These are phyloP conservation scores for Dothideomycetes sp. DNA, from an alignment of 2,329 filamentous ascomycete genomes.

Conservation along the genomic window DNA sequence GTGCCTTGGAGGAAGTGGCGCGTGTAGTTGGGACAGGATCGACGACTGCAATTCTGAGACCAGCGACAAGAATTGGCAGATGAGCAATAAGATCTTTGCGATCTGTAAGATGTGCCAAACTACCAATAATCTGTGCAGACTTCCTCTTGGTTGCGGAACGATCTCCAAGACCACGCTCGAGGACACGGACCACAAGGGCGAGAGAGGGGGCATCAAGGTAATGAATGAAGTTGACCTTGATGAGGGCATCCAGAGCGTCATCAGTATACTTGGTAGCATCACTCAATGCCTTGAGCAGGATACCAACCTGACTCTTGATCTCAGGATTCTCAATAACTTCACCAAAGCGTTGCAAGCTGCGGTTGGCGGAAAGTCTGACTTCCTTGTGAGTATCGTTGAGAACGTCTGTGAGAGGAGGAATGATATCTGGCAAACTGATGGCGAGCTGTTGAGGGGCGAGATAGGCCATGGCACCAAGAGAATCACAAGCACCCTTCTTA, in stretches of 20 bases:
- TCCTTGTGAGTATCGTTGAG: conserved; percentile 98
- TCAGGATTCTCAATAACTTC: conserved; percentile 98
- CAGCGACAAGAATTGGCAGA: conserved; percentile 82
- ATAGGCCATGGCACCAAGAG: conserved; percentile 96
- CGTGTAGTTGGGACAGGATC: conserved; percentile 94
- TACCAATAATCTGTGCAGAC: conserved; percentile 94
- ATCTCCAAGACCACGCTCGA: conserved; percentile 84
- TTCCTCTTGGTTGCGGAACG: conserved; percentile 93
- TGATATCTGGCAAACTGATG: conserved; percentile 86
- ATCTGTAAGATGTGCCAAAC: conserved; percentile 91
- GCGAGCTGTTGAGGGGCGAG: conserved; percentile 92
- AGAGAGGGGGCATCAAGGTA: conserved; percentile 96
- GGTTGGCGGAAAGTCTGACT: conserved; percentile 81
- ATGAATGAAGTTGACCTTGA: conserved; percentile 97
- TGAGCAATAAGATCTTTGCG: conserved; percentile 87
- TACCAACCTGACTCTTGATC: conserved; percentile 82
- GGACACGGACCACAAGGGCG: conserved; percentile 85
- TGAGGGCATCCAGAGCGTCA: conserved; percentile 81
- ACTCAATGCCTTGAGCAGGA: conserved; percentile 90
- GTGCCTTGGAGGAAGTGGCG: conserved; percentile 87
- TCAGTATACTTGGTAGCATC: conserved; percentile 97
- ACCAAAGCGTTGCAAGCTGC: conserved; percentile 92
- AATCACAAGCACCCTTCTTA: conserved; percentile 95
- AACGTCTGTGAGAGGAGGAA: conserved; percentile 85
- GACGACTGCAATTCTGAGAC: conserved; percentile 77